Evolutionary conservation across 352 stramenopile species (phyloP).

Genomic region (Plasmopara muralis): DNA sequence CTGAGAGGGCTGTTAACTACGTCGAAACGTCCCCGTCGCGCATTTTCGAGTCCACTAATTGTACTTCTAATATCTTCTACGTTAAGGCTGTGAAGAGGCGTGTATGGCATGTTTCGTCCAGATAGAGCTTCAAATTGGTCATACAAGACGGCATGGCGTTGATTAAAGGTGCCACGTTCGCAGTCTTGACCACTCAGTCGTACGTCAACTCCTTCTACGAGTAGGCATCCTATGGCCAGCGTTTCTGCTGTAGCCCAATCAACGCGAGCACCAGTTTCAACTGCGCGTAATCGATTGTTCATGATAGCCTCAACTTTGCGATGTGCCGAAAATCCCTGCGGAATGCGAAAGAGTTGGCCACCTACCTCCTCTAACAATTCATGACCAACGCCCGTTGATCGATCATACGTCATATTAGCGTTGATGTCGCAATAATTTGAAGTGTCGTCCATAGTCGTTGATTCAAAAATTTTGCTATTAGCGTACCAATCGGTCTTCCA

Average conservation of each 20-base stretch:
- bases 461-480: constrained; percentile 20
- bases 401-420: constrained; percentile 32
- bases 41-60: constrained; percentile 36
- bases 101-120: constrained; percentile 87
- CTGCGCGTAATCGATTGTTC: constrained; percentile 72
- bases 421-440: constrained; percentile 12
- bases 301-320: constrained; percentile 83
- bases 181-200: constrained; percentile 85
- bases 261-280: constrained; percentile 75
- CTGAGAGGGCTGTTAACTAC: constrained; percentile 81
- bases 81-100: constrained; percentile 87
- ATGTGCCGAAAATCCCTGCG: constrained; percentile 75
- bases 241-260: constrained; percentile 87
- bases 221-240: constrained; percentile 77
- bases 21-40: constrained; percentile 44
- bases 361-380: constrained; percentile 72
- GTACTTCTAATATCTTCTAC: constrained; percentile 39
- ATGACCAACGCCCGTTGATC: constrained; percentile 63
- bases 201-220: constrained; percentile 81
- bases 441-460: constrained; percentile 1
- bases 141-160: constrained; percentile 85
- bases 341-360: constrained; percentile 69
- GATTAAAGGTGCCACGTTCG: constrained; percentile 87
- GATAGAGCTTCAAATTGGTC: constrained; percentile 78
- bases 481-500: constrained; percentile 62